Evolutionary conservation across 2,329 filamentous ascomycete species (phyloP).

Genomic region (Cryphonectria nitschkei): DNA sequence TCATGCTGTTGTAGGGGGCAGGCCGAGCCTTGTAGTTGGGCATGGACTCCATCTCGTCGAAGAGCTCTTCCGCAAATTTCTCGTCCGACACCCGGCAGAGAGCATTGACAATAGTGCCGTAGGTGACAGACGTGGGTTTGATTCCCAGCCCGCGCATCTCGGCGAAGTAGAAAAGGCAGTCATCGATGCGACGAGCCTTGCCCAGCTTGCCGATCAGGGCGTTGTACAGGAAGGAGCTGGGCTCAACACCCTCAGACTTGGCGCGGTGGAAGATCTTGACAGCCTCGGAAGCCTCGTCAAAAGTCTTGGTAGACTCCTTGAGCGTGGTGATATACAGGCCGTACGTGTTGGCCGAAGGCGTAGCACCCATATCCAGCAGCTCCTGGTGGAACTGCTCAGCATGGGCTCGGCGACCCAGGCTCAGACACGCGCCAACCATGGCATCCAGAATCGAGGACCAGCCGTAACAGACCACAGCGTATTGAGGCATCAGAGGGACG

Average conservation of each 20-base stretch:
- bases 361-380: conserved; percentile 84
- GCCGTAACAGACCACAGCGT: conserved; percentile 86
- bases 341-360: conserved; percentile 95
- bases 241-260: conserved; percentile 90
- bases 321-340: conserved; percentile 99
- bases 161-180: conserved; percentile 96
- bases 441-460: conserved; percentile 97
- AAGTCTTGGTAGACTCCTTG: conserved; percentile 96
- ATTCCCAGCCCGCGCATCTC: conserved; percentile 95
- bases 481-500: conserved; percentile 82
- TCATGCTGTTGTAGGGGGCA: conserved; percentile 98
- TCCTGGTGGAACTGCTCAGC: conserved; percentile 91
- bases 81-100: conserved; percentile 96
- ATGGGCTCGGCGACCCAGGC: conserved; percentile 75
- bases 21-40: conserved; percentile 98
- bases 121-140: conserved; percentile 95
- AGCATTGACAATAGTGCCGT: conserved; percentile 97
- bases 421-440: conserved; percentile 92
- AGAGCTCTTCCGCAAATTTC: conserved; percentile 95
- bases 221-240: conserved; percentile 97
- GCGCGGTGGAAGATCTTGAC: conserved; percentile 97
- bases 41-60: conserved; percentile 99
- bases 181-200: conserved; percentile 95
- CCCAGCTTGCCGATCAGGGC: conserved; percentile 97
- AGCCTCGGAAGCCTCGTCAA: conserved; percentile 95